Conservation (phyloP, 2,329 filamentous ascomycete genomes). For the Aureobasidium subglaciale region DNA sequence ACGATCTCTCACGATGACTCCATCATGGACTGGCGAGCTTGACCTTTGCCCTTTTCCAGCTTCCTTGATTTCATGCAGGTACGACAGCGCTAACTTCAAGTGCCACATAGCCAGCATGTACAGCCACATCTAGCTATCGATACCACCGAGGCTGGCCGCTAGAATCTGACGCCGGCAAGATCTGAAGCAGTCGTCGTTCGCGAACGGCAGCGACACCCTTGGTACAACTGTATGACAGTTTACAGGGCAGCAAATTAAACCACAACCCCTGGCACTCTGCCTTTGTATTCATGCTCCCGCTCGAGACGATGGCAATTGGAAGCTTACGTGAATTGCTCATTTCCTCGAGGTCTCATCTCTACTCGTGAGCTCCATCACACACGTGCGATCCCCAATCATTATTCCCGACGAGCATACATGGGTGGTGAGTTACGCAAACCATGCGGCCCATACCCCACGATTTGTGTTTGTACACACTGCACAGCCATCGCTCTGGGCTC, state of each 20-base stretch:
- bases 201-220: not conserved
- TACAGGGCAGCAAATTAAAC: conserved; percentile 6
- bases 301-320: not conserved
- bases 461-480: not conserved
- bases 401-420: not conserved
- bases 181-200: conserved; percentile 1
- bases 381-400: not conserved
- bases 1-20: not conserved
- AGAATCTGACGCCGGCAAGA: not conserved
- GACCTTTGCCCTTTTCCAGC: not conserved
- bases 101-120: conserved; percentile 1
- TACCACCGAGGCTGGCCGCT: conserved; percentile 1
- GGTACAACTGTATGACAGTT: conserved; percentile 8
- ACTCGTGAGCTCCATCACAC: not conserved
- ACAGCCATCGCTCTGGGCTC: not conserved
- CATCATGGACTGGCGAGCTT: conserved; percentile 1
- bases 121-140: not conserved
- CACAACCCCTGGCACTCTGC: conserved; percentile 3
- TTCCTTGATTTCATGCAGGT: conserved; percentile 12
- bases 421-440: not conserved
- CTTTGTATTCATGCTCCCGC: too few relatives aligned
- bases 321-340: not conserved
- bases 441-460: not conserved
- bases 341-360: not conserved
- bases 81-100: not conserved